Base-by-base conservation (phyloP, 2,329 filamentous ascomycete species). In the Arthrobotrys sinensis region DNA sequence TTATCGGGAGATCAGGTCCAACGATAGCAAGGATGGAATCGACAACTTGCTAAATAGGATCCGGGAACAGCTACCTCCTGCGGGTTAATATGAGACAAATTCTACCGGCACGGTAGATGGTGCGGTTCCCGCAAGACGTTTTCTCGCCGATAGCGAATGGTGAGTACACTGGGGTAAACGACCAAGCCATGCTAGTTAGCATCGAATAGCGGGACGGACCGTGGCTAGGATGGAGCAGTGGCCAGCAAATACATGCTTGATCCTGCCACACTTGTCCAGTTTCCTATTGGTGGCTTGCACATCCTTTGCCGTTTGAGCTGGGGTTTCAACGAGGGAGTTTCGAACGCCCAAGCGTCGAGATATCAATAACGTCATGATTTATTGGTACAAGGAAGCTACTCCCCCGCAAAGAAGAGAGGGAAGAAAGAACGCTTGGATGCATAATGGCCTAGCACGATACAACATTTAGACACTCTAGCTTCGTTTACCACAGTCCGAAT, bases 131-230 rank as follows among this genome's bases (percentile, higher is more conserved):
- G 34, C 63, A 21, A 62, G 34, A 12, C 21, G 19, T 52, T 32
- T 16, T 38, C 52, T 28, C 52, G 52, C 52, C 34, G 45, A 57
- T 34, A 53, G 24, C 67, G 40, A 72, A 60, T 73, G 34, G 24
- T 34, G 16, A 12, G 38, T 19, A 60, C 48, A 53, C 40, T 50
- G 28, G 43, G 69, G 36, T 40, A 55, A 5, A 24, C 21, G 52
- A 48, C 60, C 55, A 45, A 65, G 69, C 36, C 10, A 57, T 40
- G 52, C 32, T 57, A 53, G 19, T 50, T 53, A 45, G 50, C 69
- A 57, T 72, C 69, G 57, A 73, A 66, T 72, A 46, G 62, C 75
- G 75, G 75, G 75, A 63, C 75, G 75, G 75, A 67, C 75, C 75
- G 75, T 72, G 67, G 55, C 75, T 72, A 34, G 67, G 60, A 70